Percentiles rank a stretch among this genome's conserved stretches.
These are phyloP conservation scores for Posidonia australis DNA, from an alignment of 106 monocot species.

Conservation along the genomic window DNA sequence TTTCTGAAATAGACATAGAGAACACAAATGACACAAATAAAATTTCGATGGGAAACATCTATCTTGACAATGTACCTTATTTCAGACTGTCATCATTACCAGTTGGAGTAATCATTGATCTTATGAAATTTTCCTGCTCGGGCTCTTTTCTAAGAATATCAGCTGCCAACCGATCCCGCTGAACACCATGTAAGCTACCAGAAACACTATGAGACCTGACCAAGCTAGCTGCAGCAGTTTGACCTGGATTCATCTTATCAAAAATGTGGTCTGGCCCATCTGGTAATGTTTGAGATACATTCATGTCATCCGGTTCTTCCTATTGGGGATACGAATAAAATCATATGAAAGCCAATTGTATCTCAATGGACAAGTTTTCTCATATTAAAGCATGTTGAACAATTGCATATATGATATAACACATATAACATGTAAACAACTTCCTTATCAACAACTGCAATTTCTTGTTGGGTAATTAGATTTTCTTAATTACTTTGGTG, in stretches of 20 bases:
- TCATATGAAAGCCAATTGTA: too few relatives aligned
- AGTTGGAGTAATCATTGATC: slow-evolving; percentile 53
- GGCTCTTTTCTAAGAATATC: slow-evolving; percentile 95
- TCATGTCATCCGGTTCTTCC: slow-evolving; percentile 38
- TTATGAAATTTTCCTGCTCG: slow-evolving; percentile 85
- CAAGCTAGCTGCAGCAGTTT: slow-evolving; percentile 42
- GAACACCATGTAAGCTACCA: slow-evolving; percentile 81
- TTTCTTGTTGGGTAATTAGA: too few relatives aligned
- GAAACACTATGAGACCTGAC: slow-evolving; percentile 85
- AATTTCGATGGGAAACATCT: neutral
- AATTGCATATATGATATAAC: too few relatives aligned
- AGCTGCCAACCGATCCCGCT: slow-evolving; percentile 85
- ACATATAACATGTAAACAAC: too few relatives aligned
- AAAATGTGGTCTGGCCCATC: too few relatives aligned
- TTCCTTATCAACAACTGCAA: too few relatives aligned
- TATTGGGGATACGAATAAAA: too few relatives aligned
- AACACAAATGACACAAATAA: neutral
- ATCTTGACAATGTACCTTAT: too few relatives aligned
- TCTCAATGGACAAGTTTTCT: too few relatives aligned
- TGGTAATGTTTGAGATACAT: slow-evolving; percentile 31
- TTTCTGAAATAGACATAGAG: slow-evolving; percentile 43
- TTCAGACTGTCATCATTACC: slow-evolving; percentile 54
- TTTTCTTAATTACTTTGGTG: too few relatives aligned
- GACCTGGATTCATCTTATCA: too few relatives aligned
- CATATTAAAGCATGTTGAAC: too few relatives aligned